phyloP scores from a whole-genome alignment of 2,329 filamentous ascomycete genomes.

The Epichloe uncinata region DNA sequence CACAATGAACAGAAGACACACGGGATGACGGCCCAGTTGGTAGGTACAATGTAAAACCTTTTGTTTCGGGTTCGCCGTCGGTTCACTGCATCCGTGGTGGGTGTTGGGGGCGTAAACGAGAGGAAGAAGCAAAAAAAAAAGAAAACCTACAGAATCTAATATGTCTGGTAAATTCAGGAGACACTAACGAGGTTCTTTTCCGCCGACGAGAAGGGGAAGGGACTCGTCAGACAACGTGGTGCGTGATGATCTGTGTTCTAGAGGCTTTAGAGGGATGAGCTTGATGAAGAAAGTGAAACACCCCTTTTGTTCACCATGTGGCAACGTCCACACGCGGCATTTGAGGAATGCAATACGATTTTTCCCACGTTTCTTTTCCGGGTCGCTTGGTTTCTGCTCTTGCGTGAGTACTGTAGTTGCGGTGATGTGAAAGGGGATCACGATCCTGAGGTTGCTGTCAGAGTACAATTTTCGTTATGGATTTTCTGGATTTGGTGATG shows the following conservation, averaged over 20 bases:
- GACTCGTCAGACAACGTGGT: not conserved
- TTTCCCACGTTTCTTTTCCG: not conserved
- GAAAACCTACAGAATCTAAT: not conserved
- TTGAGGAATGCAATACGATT: not conserved
- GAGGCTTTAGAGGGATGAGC: not conserved
- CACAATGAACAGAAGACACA: too few relatives aligned
- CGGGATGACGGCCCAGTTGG: too few relatives aligned
- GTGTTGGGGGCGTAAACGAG: not conserved
- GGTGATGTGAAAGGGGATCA: not conserved
- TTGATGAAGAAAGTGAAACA: not conserved
- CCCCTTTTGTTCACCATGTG: not conserved
- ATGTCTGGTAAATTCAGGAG: not conserved
- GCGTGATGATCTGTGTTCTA: not conserved
- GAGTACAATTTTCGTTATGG: too few relatives aligned
- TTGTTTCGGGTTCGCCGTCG: not conserved
- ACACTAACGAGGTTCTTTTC: not conserved
- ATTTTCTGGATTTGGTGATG: not conserved
- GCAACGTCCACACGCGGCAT: not conserved
- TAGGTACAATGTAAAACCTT: too few relatives aligned
- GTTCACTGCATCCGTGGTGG: not conserved
- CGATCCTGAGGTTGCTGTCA: not conserved
- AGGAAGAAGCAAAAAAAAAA: not conserved
- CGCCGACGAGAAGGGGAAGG: not conserved
- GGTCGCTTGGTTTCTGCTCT: not conserved
- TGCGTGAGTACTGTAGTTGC: not conserved